phyloP scores from a whole-genome alignment of 2,329 filamentous ascomycete species.

The Daldinia sp. region DNA sequence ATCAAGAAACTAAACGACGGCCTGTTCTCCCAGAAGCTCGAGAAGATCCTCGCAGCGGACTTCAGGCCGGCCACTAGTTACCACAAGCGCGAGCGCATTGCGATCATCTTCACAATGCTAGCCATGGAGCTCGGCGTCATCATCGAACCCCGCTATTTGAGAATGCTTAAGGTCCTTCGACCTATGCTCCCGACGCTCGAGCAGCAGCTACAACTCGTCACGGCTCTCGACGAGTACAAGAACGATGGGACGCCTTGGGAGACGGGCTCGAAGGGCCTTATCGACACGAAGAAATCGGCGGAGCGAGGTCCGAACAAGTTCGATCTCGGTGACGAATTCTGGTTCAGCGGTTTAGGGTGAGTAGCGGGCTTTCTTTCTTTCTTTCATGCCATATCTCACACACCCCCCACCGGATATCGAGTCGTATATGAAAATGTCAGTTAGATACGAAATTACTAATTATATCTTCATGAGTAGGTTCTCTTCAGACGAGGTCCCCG shows the following conservation, averaged over 20 bases:
- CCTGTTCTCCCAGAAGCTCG: slow-evolving; percentile 35
- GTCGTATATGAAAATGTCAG: neutral
- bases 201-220: slow-evolving; percentile 43
- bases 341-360: slow-evolving; percentile 45
- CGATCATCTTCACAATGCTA: slow-evolving; percentile 39
- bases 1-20: slow-evolving; percentile 35
- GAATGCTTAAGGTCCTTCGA: slow-evolving; percentile 32
- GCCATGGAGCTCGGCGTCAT: slow-evolving; percentile 41
- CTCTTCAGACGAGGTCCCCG: slow-evolving; percentile 38
- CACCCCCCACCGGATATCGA: neutral
- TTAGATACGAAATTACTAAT: neutral
- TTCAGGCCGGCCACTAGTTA: slow-evolving; percentile 25
- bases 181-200: slow-evolving; percentile 40
- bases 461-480: slow-evolving; percentile 25
- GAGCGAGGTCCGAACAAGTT: slow-evolving; percentile 11
- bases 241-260: slow-evolving; percentile 45
- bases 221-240: slow-evolving; percentile 43
- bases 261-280: slow-evolving; percentile 36
- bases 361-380: slow-evolving; percentile 6
- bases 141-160: slow-evolving; percentile 34
- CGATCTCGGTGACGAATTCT: slow-evolving; percentile 41
- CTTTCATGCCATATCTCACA: neutral
- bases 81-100: slow-evolving; percentile 36
- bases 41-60: slow-evolving; percentile 30
- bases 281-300: neutral